Evolutionary conservation across 2,329 filamentous ascomycete genomes (phyloP).

Genomic region (Coniochaeta prunicola): DNA sequence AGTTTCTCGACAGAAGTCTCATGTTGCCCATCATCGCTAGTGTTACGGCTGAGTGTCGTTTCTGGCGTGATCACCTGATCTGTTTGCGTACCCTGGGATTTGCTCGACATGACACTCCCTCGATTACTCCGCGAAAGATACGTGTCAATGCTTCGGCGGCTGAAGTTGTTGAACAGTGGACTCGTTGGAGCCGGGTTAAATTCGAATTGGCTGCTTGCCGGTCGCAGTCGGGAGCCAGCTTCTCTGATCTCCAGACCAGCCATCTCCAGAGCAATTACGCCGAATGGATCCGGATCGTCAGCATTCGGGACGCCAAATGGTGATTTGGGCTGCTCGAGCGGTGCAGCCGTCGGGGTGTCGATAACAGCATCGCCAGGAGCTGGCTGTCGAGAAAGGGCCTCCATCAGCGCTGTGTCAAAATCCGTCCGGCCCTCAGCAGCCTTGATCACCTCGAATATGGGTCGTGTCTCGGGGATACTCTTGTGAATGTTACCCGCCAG

Average conservation of each 20-base stretch:
- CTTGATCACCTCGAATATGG: constrained; percentile 76
- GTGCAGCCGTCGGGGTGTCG: constrained; percentile 31
- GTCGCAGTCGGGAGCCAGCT: constrained; percentile 70
- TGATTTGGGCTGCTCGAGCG: constrained; percentile 27
- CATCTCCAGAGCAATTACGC: constrained; percentile 83
- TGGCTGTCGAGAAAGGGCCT: constrained; percentile 54
- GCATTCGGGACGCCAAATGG: constrained; percentile 71
- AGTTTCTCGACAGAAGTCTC: constrained; percentile 30
- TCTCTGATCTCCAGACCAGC: constrained; percentile 85
- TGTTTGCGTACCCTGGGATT: constrained; percentile 62
- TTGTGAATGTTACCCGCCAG: constrained; percentile 49
- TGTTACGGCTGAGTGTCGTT: constrained; percentile 46
- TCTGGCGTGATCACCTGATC: constrained; percentile 45
- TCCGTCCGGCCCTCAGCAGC: constrained; percentile 78
- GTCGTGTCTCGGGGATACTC: constrained; percentile 44
- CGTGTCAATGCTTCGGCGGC: constrained; percentile 65
- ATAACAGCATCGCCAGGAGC: constrained; percentile 68
- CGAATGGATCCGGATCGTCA: constrained; percentile 87
- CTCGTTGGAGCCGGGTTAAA: constrained; percentile 72
- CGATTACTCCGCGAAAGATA: constrained; percentile 54
- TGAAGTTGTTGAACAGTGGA: constrained; percentile 49
- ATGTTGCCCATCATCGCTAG: constrained; percentile 44
- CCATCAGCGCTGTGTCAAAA: constrained; percentile 61
- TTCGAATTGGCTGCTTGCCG: constrained; percentile 74
- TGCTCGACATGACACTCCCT: constrained; percentile 68